Percentiles rank a stretch among this genome's conserved stretches.
Evolutionary conservation across 371 early-diverging fungal species (phyloP).

Genomic region (Coemansia sp.): DNA sequence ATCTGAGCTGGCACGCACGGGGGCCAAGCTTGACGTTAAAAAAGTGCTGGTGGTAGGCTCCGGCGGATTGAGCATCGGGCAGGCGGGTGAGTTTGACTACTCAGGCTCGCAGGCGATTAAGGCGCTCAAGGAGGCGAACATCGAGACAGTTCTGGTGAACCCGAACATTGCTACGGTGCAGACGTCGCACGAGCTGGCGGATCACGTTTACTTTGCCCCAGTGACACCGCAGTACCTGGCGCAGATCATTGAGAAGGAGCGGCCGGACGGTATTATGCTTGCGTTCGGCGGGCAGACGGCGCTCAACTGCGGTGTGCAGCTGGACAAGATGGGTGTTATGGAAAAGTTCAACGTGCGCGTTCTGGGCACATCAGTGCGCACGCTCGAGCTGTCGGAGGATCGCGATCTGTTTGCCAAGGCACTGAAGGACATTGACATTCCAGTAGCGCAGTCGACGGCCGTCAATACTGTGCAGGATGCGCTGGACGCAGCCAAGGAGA

Average conservation of each 20-base stretch:
- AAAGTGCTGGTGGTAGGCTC: conserved; percentile 92
- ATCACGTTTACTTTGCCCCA: conserved; percentile 91
- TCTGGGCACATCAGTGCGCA: conserved; percentile 89
- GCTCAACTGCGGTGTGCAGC: conserved; percentile 85
- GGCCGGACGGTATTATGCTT: conserved; percentile 90
- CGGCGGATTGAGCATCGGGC: conserved; percentile 93
- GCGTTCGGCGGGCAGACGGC: conserved; percentile 96
- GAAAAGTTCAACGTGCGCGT: conserved; percentile 79
- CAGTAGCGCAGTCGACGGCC: conserved; percentile 82
- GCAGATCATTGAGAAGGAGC: conserved; percentile 83
- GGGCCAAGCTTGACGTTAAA: conserved; percentile 60
- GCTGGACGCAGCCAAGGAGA: conserved; percentile 73
- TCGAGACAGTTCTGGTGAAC: conserved; percentile 88
- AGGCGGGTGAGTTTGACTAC: conserved; percentile 97
- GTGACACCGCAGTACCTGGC: conserved; percentile 89
- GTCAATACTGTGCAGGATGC: conserved; percentile 81
- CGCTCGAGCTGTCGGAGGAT: conserved; percentile 87
- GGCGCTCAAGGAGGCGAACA: conserved; percentile 85
- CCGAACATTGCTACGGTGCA: conserved; percentile 98
- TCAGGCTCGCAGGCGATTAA: conserved; percentile 95
- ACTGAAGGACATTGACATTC: conserved; percentile 77
- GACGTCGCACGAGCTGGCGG: conserved; percentile 90
- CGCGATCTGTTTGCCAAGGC: conserved; percentile 91
- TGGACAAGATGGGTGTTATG: conserved; percentile 77
- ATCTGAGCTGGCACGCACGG: conserved; percentile 34